Percentiles rank a stretch among this genome's conserved stretches.
These are phyloP conservation scores for Backusella morwellensis DNA, from an alignment of 192 early-diverging fungal genomes.

Conservation along the genomic window DNA sequence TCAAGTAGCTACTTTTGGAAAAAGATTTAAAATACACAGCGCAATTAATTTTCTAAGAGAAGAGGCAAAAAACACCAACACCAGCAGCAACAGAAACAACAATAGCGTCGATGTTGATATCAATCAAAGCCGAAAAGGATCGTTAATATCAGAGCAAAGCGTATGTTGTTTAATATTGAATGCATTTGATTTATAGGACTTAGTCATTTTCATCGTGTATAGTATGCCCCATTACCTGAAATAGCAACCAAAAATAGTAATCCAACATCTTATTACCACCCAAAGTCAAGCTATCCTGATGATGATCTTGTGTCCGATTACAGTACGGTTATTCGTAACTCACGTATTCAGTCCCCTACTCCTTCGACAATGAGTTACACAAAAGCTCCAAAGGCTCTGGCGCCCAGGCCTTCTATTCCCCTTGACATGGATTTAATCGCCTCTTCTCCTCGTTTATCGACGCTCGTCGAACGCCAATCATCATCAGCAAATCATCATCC, in stretches of 20 bases:
- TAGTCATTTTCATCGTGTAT: neutral
- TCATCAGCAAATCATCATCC: neutral
- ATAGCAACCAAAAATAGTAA: neutral
- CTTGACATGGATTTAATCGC: slow-evolving; percentile 15
- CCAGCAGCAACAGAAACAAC: neutral
- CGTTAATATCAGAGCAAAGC: neutral
- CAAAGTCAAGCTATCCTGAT: neutral
- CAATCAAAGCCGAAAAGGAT: neutral
- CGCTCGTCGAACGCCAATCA: slow-evolving; percentile 3
- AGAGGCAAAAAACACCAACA: slow-evolving; percentile 2
- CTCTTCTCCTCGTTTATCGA: neutral
- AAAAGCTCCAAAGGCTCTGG: neutral
- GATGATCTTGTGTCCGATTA: slow-evolving; percentile 16
- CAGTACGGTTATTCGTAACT: slow-evolving; percentile 8
- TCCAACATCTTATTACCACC: neutral
- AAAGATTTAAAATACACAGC: slow-evolving; percentile 64
- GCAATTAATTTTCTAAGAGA: slow-evolving; percentile 48
- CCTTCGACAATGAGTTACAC: neutral
- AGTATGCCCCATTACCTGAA: neutral
- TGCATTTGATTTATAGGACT: neutral
- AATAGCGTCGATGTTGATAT: neutral
- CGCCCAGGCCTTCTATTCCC: slow-evolving; percentile 7
- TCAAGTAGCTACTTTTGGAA: slow-evolving; percentile 59
- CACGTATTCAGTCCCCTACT: neutral
- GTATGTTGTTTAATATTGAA: neutral